A percentile compares a stretch with the other conserved stretches of the same genome.
phyloP scores from a whole-genome alignment of 169 alveolate species.

The Toxoplasma gondii region DNA sequence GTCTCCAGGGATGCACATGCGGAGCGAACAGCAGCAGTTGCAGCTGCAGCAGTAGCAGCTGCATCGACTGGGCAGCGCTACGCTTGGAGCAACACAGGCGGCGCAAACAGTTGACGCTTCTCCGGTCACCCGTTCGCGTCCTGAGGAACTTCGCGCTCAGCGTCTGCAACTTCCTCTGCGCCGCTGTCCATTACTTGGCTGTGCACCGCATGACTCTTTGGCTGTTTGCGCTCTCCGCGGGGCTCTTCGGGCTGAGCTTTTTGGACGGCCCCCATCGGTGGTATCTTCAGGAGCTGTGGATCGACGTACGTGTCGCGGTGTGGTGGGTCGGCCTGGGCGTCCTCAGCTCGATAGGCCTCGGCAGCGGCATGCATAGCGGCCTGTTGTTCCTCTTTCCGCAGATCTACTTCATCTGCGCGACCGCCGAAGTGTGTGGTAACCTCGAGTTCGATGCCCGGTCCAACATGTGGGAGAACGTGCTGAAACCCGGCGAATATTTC shows the following conservation, averaged over 20 bases:
- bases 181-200: background rate
- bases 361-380: constrained; percentile 86
- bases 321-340: constrained; percentile 85
- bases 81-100: constrained; percentile 47
- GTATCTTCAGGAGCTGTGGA: constrained; percentile 16
- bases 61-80: constrained; percentile 48
- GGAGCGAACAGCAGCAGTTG: constrained; percentile 45
- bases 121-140: constrained; percentile 22
- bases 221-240: background rate
- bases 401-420: constrained; percentile 76
- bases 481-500: constrained; percentile 72
- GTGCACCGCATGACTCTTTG: constrained; percentile 37
- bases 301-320: constrained; percentile 37
- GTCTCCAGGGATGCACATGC: background rate
- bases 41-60: constrained; percentile 38
- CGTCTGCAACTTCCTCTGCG: background rate
- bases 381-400: constrained; percentile 83
- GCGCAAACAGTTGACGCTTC: constrained; percentile 17
- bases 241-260: background rate
- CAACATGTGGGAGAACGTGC: constrained; percentile 75
- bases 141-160: background rate
- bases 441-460: constrained; percentile 77
- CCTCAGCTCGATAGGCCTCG: constrained; percentile 81
- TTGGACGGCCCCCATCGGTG: constrained; percentile 58
- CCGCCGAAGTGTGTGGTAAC: constrained; percentile 74